Base-by-base conservation (phyloP, 768 basidiomycete genomes). In the Podaxis carcinomalis region DNA sequence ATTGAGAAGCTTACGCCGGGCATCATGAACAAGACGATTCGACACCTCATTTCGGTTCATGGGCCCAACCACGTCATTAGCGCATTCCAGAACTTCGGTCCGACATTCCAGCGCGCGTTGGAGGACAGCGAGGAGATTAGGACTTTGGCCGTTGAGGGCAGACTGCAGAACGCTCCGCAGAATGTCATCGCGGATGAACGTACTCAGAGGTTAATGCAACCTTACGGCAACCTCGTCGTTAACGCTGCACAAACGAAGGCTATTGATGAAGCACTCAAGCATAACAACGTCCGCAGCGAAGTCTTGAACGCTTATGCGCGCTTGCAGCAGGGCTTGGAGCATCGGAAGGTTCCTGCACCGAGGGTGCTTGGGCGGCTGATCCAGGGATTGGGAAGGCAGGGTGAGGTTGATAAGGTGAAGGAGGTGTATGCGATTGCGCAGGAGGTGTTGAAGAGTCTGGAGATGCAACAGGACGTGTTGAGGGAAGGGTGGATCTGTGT, bases 371-470 rank as follows among this genome's bases (percentile, higher is more conserved):
- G 82, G 14, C 78, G 79, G 10, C 74, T 97, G 23, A 87, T 95
- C 66, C 82, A 86, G 61, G 73, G 75, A 3, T 79, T 93, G 13
- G 92, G 92, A 16, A 85, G 93, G 28, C 54, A 74, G 6, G 78
- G 82, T 51, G 80, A 87, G 56, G 66, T 87, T 44, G 77, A 84
- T 6, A 85, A 87, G 67, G 84, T 90, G 7, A 77, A 78, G 19
- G 78, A 83, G 49, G 72, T 89, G 19, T 97, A 98, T 73, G 74
- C 77, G 19, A 75, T 83, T 25, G 87, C 88, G 6, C 93, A 95
- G 72, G 68, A 69, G 11, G 74, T 89, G 1, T 70, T 96, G 21
- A 68, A 77, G 3, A 69, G 77, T 0, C 64, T 85, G 37, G 75
- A 79, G 55, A 44, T 56, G 40, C 65, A 68, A 53, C 56, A 66